phyloP scores from a whole-genome alignment of 176 grass and related monocot genomes.

The Eragrostis curvula region DNA sequence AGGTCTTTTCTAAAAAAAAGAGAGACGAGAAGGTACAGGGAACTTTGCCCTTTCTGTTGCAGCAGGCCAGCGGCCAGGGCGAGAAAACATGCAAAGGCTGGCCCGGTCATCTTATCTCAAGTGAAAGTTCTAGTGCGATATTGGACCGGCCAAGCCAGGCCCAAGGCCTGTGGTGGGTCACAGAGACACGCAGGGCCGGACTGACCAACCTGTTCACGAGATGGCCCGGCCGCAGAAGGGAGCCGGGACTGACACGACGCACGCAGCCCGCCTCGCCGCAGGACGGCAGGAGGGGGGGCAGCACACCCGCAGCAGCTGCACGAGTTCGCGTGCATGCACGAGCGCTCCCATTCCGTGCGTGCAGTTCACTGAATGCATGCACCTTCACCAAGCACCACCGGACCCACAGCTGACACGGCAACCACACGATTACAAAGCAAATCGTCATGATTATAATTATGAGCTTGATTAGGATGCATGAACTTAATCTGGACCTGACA shows the following conservation, averaged over 20 bases:
- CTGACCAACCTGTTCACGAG: slow-evolving; percentile 17
- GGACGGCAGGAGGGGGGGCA: background rate
- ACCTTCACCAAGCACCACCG: no score
- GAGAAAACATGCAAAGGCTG: slow-evolving; percentile 1
- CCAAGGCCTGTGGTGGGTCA: background rate
- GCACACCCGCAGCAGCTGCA: no score
- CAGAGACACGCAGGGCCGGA: slow-evolving; percentile 28
- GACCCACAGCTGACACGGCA: slow-evolving; percentile 35
- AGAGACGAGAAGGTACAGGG: background rate
- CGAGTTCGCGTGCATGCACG: no score
- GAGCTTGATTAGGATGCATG: slow-evolving; percentile 36
- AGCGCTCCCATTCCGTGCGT: no score
- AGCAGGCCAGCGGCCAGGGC: slow-evolving; percentile 12
- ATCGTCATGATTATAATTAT: background rate
- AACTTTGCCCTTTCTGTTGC: slow-evolving; percentile 7
- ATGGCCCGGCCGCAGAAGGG: background rate
- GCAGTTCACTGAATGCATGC: no score
- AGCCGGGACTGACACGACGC: background rate
- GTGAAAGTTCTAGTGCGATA: background rate
- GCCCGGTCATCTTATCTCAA: no score
- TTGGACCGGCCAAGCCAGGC: slow-evolving; percentile 36
- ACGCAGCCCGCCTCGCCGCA: no score
- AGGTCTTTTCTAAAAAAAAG: no score
- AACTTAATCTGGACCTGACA: slow-evolving; percentile 24
- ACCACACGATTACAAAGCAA: background rate